A percentile compares a stretch with the other conserved stretches of the same genome.
Evolutionary conservation across 345 rosid genomes (phyloP).

Genomic region (Populus ilicifolia): DNA sequence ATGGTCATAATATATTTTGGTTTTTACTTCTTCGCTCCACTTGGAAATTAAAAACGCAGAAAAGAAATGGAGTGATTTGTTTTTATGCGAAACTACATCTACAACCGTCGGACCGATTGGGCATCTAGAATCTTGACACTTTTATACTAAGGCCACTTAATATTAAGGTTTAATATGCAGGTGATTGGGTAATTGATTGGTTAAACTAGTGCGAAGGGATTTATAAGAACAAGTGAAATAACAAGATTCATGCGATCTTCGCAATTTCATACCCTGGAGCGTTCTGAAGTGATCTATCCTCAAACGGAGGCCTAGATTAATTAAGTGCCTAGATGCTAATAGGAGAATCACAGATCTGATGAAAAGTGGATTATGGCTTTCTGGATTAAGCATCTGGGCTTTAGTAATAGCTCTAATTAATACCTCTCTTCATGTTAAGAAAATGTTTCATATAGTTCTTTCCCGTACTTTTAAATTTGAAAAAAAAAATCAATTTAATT

Average conservation of each 20-base stretch:
- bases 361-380: neutral
- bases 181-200: too few relatives aligned
- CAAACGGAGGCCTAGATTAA: constrained; percentile 4
- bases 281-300: too few relatives aligned
- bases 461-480: constrained; percentile 5
- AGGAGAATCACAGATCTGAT: constrained; percentile 10
- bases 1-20: too few relatives aligned
- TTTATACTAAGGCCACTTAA: too few relatives aligned
- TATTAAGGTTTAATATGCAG: too few relatives aligned
- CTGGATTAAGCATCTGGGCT: constrained; percentile 3
- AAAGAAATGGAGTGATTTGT: too few relatives aligned
- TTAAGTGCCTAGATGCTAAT: constrained; percentile 7
- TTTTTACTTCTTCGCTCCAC: too few relatives aligned
- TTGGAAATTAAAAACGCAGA: too few relatives aligned
- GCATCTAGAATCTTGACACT: too few relatives aligned
- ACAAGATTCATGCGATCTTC: constrained; percentile 16
- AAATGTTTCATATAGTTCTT: constrained; percentile 15
- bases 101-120: too few relatives aligned
- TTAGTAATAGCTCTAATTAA: constrained; percentile 8
- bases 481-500: constrained; percentile 14
- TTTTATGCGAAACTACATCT: too few relatives aligned
- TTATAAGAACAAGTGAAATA: neutral
- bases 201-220: neutral
- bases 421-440: neutral
- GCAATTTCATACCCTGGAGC: constrained; percentile 3